phyloP scores from a whole-genome alignment of 768 basidiomycete species.

The Tubosaeta sp. region DNA sequence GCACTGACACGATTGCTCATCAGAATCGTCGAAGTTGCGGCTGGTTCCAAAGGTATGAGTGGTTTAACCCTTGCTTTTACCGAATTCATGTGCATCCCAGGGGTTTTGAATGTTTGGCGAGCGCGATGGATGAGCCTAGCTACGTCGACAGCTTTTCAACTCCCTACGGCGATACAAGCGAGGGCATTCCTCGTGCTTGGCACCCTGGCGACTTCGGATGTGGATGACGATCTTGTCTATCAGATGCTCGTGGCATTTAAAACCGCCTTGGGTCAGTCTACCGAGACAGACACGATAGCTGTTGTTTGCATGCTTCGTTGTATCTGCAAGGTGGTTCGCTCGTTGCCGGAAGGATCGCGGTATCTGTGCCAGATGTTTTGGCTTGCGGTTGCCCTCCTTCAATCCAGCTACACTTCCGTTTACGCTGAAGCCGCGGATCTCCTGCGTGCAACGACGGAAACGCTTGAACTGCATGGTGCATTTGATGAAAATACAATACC shows the following conservation, averaged over 20 bases:
- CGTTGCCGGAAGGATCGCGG: constrained; percentile 61
- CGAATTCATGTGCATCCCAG: constrained; percentile 34
- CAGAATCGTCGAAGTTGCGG: constrained; percentile 57
- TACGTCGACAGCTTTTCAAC: constrained; percentile 85
- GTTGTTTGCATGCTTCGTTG: constrained; percentile 88
- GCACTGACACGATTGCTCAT: constrained; percentile 58
- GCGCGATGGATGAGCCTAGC: constrained; percentile 92
- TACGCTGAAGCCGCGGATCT: constrained; percentile 68
- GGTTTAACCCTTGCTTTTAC: not conserved
- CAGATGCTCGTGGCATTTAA: constrained; percentile 89
- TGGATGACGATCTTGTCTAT: constrained; percentile 90
- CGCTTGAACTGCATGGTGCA: constrained; percentile 54
- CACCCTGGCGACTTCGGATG: constrained; percentile 74
- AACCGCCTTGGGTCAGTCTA: constrained; percentile 62
- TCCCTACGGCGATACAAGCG: constrained; percentile 82
- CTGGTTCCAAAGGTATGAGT: constrained; percentile 63
- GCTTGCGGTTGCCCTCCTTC: constrained; percentile 80
- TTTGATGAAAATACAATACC: constrained; percentile 55
- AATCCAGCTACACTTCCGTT: constrained; percentile 69
- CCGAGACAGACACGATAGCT: constrained; percentile 62
- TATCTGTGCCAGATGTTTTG: constrained; percentile 79
- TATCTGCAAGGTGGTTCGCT: constrained; percentile 72
- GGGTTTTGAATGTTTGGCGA: constrained; percentile 82
- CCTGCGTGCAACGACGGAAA: constrained; percentile 59
- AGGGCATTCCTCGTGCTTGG: constrained; percentile 83